phyloP scores from a whole-genome alignment of 345 rosid species.

The Populus pruinosa region DNA sequence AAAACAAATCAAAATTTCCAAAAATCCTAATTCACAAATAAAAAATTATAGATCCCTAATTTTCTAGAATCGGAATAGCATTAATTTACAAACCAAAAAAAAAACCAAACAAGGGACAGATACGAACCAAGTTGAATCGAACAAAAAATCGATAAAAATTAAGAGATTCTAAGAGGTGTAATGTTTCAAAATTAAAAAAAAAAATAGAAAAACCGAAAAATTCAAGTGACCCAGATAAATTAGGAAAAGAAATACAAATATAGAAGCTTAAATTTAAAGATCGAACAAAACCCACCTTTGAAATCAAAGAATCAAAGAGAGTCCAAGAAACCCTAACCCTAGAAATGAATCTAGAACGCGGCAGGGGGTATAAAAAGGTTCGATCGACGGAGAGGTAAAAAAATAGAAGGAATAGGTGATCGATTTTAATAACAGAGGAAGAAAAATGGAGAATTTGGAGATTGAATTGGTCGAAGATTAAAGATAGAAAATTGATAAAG shows the following conservation, averaged over 20 bases:
- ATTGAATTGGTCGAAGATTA: background rate
- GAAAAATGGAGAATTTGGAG: background rate
- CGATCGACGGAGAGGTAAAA: conserved; percentile 14
- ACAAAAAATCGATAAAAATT: background rate
- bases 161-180: background rate
- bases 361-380: conserved; percentile 1
- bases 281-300: conserved; percentile 6
- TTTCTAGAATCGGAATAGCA: background rate
- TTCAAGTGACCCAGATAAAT: conserved; percentile 11
- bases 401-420: conserved; percentile 2
- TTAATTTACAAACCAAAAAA: background rate
- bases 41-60: background rate
- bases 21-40: background rate
- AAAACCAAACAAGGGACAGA: background rate
- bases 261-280: conserved; percentile 3
- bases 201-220: background rate
- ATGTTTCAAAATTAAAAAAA: background rate
- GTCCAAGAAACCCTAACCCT: conserved; percentile 39
- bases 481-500: conserved; percentile 10
- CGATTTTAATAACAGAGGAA: background rate
- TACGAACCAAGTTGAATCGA: background rate
- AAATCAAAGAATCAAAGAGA: background rate
- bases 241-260: background rate
- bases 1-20: background rate
- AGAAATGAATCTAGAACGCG: conserved; percentile 13